Percentiles rank a stretch among this genome's conserved stretches.
These are phyloP conservation scores for Paracoccidioides lutzii DNA, from an alignment of 2,329 filamentous ascomycete species.

Conservation along the genomic window DNA sequence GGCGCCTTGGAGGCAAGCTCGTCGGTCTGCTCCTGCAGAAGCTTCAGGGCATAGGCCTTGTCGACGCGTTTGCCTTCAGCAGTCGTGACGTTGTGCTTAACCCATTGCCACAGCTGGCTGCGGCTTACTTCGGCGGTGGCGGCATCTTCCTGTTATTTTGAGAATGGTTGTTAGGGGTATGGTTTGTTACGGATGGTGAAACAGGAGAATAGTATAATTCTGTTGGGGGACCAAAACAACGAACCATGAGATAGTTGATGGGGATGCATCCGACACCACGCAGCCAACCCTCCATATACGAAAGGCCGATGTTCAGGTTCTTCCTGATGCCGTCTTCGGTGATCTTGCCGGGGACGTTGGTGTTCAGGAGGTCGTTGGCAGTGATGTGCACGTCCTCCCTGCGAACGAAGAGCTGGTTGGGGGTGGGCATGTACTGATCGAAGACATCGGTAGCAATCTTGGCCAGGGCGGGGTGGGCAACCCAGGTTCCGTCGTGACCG, in stretches of 20 bases:
- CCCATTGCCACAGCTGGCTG: constrained; percentile 95
- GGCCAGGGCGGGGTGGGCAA: constrained; percentile 88
- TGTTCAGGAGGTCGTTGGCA: constrained; percentile 87
- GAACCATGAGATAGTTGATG: constrained; percentile 87
- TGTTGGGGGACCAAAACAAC: constrained; percentile 6
- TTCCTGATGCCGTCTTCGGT: constrained; percentile 93
- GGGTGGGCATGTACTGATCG: constrained; percentile 97
- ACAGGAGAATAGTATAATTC: neutral
- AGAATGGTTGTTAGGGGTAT: neutral
- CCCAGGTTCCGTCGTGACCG: constrained; percentile 95
- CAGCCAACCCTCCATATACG: constrained; percentile 98
- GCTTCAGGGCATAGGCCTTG: constrained; percentile 75
- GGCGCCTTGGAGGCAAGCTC: constrained; percentile 60
- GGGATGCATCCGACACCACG: constrained; percentile 90
- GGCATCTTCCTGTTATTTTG: constrained; percentile 56
- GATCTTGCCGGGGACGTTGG: constrained; percentile 86
- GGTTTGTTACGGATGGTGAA: neutral
- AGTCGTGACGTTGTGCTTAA: constrained; percentile 58
- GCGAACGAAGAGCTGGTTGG: constrained; percentile 86
- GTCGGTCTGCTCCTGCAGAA: constrained; percentile 76
- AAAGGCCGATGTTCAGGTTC: constrained; percentile 92
- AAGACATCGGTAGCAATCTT: constrained; percentile 82
- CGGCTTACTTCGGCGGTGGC: constrained; percentile 93
- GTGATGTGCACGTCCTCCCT: constrained; percentile 80
- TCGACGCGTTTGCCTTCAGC: constrained; percentile 84